Percentiles rank a stretch among this genome's conserved stretches.
phyloP scores from a whole-genome alignment of 2,329 filamentous ascomycete species.

The Stylonectria norvegica region DNA sequence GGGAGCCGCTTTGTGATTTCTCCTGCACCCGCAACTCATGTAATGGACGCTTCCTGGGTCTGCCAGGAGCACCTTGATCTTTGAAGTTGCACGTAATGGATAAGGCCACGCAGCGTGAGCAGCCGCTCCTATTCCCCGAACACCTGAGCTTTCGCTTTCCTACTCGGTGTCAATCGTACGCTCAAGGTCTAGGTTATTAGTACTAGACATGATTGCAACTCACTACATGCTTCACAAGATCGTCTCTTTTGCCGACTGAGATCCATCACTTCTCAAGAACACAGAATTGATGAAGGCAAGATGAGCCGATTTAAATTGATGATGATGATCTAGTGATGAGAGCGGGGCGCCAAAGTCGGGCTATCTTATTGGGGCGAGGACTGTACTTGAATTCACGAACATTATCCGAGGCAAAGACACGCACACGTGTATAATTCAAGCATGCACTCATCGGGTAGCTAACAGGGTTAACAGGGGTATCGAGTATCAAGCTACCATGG shows the following conservation, averaged over 20 bases:
- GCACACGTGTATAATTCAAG: background rate
- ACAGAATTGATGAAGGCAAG: background rate
- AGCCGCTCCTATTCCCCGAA: conserved; percentile 27
- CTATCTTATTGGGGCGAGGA: background rate
- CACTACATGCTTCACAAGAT: conserved; percentile 29
- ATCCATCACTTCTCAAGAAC: conserved; percentile 1
- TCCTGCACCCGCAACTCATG: conserved; percentile 10
- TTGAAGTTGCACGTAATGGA: conserved; percentile 26
- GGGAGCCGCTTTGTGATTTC: background rate
- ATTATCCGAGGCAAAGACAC: background rate
- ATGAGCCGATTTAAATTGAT: background rate
- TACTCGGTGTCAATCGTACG: background rate
- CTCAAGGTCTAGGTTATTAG: background rate
- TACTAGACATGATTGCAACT: conserved; percentile 10
- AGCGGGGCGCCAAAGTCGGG: background rate
- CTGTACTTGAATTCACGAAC: background rate
- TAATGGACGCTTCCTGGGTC: conserved; percentile 24
- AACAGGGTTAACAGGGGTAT: background rate
- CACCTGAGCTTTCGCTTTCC: conserved; percentile 29
- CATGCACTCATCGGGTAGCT: background rate
- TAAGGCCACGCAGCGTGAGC: conserved; percentile 23
- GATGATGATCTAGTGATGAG: background rate
- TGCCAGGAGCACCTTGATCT: conserved; percentile 26
- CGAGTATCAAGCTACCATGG: background rate
- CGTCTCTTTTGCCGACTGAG: conserved; percentile 21